phyloP scores from a whole-genome alignment of 176 grass and related monocot species.

The Lolium multiflorum region DNA sequence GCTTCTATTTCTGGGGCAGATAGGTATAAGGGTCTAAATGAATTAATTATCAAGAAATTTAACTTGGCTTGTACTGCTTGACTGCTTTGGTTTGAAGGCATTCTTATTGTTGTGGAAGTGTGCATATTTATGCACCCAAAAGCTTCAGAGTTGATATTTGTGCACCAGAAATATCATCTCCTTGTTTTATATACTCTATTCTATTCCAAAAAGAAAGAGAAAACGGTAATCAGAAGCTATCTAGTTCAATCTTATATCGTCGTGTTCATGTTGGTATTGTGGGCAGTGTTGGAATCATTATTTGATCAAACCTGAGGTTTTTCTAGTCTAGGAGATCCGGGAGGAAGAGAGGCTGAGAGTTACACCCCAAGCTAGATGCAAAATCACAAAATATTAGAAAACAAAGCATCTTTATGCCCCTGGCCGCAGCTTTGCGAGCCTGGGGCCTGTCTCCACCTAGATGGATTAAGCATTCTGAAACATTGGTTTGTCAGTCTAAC shows the following conservation, averaged over 20 bases:
- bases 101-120: constrained; percentile 8
- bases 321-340: not conserved
- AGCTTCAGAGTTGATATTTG: constrained; percentile 12
- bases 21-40: not conserved
- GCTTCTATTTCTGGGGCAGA: not conserved
- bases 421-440: not conserved
- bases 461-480: constrained; percentile 10
- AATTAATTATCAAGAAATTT: not conserved
- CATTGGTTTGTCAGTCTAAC: not conserved
- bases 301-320: not conserved
- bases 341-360: not conserved
- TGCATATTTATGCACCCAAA: constrained; percentile 3
- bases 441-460: not conserved
- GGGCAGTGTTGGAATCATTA: not conserved
- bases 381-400: not conserved
- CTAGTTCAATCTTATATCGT: not conserved
- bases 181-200: not conserved
- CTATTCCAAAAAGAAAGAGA: not conserved
- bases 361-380: not conserved
- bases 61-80: not conserved
- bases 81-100: not conserved
- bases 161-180: not conserved
- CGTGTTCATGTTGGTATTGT: not conserved
- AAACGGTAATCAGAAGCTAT: not conserved
- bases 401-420: not conserved